These are phyloP conservation scores for Mimosa bimucronata DNA, from an alignment of 306 rosid genomes.

Conservation along the genomic window DNA sequence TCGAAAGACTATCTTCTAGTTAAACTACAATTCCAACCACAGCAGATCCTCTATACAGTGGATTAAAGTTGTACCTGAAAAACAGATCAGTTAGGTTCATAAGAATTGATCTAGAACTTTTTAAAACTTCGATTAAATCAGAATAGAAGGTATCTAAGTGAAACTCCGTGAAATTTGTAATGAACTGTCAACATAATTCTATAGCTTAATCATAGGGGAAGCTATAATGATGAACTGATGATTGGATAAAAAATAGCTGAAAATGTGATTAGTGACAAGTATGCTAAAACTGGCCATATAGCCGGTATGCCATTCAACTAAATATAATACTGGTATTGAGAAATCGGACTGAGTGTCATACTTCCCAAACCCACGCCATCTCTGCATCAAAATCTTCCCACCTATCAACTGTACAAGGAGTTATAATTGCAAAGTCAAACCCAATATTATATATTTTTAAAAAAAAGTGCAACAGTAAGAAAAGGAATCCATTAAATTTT, in stretches of 20 bases:
- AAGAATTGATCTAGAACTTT: background rate
- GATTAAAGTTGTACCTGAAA: constrained; percentile 78
- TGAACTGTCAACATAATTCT: constrained; percentile 21
- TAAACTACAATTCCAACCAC: constrained; percentile 61
- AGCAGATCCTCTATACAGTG: constrained; percentile 69
- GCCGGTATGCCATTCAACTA: background rate
- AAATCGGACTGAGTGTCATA: constrained; percentile 38
- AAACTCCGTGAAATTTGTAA: too few relatives aligned
- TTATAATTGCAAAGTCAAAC: too few relatives aligned
- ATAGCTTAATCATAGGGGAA: constrained; percentile 18
- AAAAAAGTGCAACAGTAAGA: background rate
- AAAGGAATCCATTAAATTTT: background rate
- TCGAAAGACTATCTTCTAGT: constrained; percentile 65
- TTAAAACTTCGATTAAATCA: constrained; percentile 1
- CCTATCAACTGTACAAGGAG: too few relatives aligned
- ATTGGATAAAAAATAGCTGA: constrained; percentile 15
- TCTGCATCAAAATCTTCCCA: constrained; percentile 62
- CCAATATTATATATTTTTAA: too few relatives aligned
- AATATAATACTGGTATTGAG: background rate
- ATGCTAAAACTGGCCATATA: background rate
- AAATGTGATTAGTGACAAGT: background rate
- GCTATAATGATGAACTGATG: constrained; percentile 12
- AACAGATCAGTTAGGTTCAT: constrained; percentile 5
- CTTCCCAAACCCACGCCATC: constrained; percentile 70
- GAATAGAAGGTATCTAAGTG: background rate